Evolutionary conservation across 176 grass and related monocot genomes (phyloP).

Genomic region (Eleusine coracana): DNA sequence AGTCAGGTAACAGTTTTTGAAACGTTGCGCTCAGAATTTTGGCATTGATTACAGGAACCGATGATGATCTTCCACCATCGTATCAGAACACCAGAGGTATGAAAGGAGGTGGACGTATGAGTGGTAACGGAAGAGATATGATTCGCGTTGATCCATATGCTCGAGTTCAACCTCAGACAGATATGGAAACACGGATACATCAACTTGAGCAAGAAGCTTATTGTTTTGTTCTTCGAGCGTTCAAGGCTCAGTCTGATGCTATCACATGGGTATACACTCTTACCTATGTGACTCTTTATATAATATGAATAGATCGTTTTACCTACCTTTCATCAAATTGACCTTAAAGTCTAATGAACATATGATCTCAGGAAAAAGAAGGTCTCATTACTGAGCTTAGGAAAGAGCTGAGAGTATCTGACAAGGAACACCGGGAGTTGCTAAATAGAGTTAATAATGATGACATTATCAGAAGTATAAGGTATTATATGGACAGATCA

Average conservation of each 20-base stretch:
- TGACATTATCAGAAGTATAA: constrained; percentile 77
- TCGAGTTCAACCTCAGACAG: constrained; percentile 53
- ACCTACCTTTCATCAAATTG: neutral
- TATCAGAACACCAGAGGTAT: constrained; percentile 60
- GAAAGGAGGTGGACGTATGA: constrained; percentile 54
- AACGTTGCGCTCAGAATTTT: constrained; percentile 9
- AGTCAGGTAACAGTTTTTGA: constrained; percentile 17
- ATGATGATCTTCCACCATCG: constrained; percentile 80
- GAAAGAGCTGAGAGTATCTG: constrained; percentile 78
- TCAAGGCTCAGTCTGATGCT: constrained; percentile 83
- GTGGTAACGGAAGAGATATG: constrained; percentile 70
- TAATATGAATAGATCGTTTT: neutral
- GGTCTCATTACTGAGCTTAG: constrained; percentile 76
- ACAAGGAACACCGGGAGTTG: constrained; percentile 72
- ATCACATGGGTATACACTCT: constrained; percentile 62
- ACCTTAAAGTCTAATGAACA: constrained; percentile 5
- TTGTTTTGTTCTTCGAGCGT: constrained; percentile 75
- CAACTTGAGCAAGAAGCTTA: constrained; percentile 90
- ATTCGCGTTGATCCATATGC: constrained; percentile 53
- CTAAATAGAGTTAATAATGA: constrained; percentile 67
- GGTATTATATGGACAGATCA: constrained; percentile 43
- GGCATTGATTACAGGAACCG: constrained; percentile 57
- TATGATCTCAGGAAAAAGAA: constrained; percentile 71
- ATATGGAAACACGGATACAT: constrained; percentile 85
- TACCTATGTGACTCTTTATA: neutral